Evolutionary conservation across 805 yeast species (phyloP), one percentile per base, ranked within the genome.

Genomic region (Novakomyces olei): DNA sequence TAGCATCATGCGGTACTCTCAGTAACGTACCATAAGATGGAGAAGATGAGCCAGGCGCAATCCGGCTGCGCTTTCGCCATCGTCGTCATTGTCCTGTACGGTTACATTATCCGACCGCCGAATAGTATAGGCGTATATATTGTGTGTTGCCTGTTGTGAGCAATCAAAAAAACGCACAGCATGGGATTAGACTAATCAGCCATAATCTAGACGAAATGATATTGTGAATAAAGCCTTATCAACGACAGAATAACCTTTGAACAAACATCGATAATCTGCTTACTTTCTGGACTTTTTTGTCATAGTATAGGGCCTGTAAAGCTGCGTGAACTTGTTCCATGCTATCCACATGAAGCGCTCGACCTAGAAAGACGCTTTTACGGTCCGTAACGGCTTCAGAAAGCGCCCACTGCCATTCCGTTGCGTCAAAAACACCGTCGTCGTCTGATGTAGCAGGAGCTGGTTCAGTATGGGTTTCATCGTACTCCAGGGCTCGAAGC

Each of bases 11-110:
- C 9, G 10, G 14, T 30, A 8, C 5, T 4, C 16, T 12, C 12
- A 2, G 3, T 12, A 23, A 8, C 39, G n/a, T 29, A 37, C 41
- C 41, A 35, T 42, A 15, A 40, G 31, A 39, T 37, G n/a, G 16
- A 27, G 18, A 27, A 25, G 16, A 18, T 17, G 17, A 15, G 14
- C 26, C 23, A 16, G 12, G 20, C 36, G 32, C 5, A 19, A 23
- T 53, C 98, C 98, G 1, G 96, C 93, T 1, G 96, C 96, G 0
- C 91, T 64, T 47, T 88, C 98, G 2, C 98, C 98, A 47, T 85
- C 98, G 49, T 88, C 96, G 46, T 88, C 95, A 43, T 78, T 81
- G 44, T 88, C 95, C 39, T 20, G 9, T 12, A 34, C 15, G 20
- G 10, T 5, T 14, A 15, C 24, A 20, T 23, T 17, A n/a, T 26